Evolutionary conservation across 352 stramenopile genomes (phyloP), one percentile per base, ranked within the genome.

Genomic region (Elongisporangium senticosum): DNA sequence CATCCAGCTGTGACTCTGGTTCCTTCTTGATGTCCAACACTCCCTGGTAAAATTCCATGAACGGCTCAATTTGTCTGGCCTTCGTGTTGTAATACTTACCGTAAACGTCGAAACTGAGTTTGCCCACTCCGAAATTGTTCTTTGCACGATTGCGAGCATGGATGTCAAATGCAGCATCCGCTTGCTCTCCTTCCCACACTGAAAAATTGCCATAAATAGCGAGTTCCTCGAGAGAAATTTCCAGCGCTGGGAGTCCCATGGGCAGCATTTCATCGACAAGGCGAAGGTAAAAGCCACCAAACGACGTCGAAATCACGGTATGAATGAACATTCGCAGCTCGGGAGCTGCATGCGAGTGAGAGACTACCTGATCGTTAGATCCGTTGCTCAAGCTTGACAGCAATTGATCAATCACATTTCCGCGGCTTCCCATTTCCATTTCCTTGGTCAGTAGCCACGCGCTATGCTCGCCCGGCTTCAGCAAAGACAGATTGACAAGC

Each of bases 11-110:
- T 24, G 69, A 63, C 7, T 77, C 74, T 0, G 80, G 77, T 3
- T 95, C 85, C 65, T 96, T 96, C 59, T 76, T 84, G 0, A 92
- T 21, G 58, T 93, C 83, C 39, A 94, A 59, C 26, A 84, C 80
- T 0, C 84, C 79, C 59, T 90, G 77, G 56, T 93, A 94, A 59
- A 85, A 93, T 66, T 96, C 86, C 49, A 96, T 72, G 58, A 94
- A 96, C 20, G 86, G 86, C 56, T 96, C 86, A 5, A 86, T 68
- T 48, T 93, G 82, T 5, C 80, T 69, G 13, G 77, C 76, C 26
- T 74, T 90, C 1, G 69, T 69, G 67, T 96, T 96, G 79, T 90
- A 96, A 57, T 96, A 96, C 63, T 94, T 95, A 68, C 85, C 84
- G 57, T 95, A 94, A 33, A 94, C 57, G 21, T 87, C 77, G 59